A percentile compares a stretch with the other conserved stretches of the same genome.
These are phyloP conservation scores for Pneumocystis sp. DNA, from an alignment of 1,139 yeast genomes.

Conservation along the genomic window DNA sequence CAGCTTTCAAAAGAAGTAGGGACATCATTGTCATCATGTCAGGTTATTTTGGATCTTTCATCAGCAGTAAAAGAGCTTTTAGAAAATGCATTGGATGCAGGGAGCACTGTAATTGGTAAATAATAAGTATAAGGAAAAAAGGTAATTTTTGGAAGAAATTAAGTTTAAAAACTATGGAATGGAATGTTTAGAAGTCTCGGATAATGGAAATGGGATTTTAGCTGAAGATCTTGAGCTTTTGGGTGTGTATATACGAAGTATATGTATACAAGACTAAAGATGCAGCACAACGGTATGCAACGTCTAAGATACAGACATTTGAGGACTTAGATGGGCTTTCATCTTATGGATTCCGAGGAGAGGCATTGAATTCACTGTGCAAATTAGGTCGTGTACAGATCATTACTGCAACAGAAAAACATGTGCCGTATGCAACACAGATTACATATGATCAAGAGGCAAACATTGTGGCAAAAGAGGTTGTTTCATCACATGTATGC, in stretches of 20 bases:
- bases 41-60: conserved; percentile 66
- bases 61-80: conserved; percentile 72
- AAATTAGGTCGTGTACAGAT: conserved; percentile 39
- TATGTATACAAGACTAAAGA: not conserved
- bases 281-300: conserved; percentile 47
- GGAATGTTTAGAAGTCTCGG: conserved; percentile 56
- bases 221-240: conserved; percentile 43
- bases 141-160: conserved; percentile 31
- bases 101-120: conserved; percentile 3
- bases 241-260: conserved; percentile 19
- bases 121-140: not conserved
- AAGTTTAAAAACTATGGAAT: conserved; percentile 55
- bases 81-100: conserved; percentile 42
- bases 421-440: conserved; percentile 43
- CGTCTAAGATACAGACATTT: conserved; percentile 56
- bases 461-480: conserved; percentile 25
- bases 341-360: conserved; percentile 74
- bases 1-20: not conserved
- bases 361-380: conserved; percentile 64
- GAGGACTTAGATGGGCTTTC: conserved; percentile 39
- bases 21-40: conserved; percentile 61
- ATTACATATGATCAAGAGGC: conserved; percentile 46
- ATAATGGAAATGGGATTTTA: conserved; percentile 65
- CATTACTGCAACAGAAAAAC: conserved; percentile 37
- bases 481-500: conserved; percentile 32